A percentile compares a stretch with the other conserved stretches of the same genome.
phyloP scores from a whole-genome alignment of 352 stramenopile genomes.

The Phytophthora palmivora region DNA sequence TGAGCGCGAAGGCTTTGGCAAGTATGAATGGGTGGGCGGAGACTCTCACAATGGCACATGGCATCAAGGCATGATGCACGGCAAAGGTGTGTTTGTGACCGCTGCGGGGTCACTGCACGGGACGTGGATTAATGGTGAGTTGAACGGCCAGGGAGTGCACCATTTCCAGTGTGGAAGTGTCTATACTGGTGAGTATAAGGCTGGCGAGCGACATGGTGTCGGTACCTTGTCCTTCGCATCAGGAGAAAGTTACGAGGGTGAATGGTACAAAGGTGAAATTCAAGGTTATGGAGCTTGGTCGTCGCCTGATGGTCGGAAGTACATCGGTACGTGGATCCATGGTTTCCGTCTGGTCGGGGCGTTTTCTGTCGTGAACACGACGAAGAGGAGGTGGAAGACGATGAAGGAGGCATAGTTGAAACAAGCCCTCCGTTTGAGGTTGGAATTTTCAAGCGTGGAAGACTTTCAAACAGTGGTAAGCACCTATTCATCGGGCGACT shows the following conservation, averaged over 20 bases:
- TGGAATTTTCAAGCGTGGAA: slow-evolving; percentile 56
- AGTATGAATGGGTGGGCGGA: slow-evolving; percentile 76
- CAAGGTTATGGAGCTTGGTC: slow-evolving; percentile 76
- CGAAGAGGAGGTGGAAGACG: slow-evolving; percentile 32
- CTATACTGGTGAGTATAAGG: slow-evolving; percentile 62
- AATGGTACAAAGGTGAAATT: slow-evolving; percentile 57
- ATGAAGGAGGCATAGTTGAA: slow-evolving; percentile 30
- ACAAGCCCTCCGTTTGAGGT: slow-evolving; percentile 25
- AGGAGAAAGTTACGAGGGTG: slow-evolving; percentile 75
- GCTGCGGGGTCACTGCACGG: slow-evolving; percentile 48
- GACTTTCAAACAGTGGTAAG: slow-evolving; percentile 46
- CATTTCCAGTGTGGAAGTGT: slow-evolving; percentile 62
- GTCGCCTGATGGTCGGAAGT: slow-evolving; percentile 48
- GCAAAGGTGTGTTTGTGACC: slow-evolving; percentile 60
- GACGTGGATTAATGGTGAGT: slow-evolving; percentile 50
- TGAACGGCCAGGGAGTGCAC: slow-evolving; percentile 58
- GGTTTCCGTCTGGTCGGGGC: slow-evolving; percentile 59
- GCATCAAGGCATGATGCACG: slow-evolving; percentile 67
- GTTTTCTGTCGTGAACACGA: slow-evolving; percentile 51
- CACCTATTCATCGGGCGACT: slow-evolving; percentile 56
- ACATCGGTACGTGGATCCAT: slow-evolving; percentile 63
- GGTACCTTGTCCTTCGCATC: slow-evolving; percentile 63
- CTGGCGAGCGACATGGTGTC: slow-evolving; percentile 54
- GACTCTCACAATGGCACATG: slow-evolving; percentile 72
- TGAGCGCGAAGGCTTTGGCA: slow-evolving; percentile 71